Evolutionary conservation across 2,329 filamentous ascomycete genomes (phyloP), one percentile per base, ranked within the genome.

Genomic region (Exophiala aquamarina): DNA sequence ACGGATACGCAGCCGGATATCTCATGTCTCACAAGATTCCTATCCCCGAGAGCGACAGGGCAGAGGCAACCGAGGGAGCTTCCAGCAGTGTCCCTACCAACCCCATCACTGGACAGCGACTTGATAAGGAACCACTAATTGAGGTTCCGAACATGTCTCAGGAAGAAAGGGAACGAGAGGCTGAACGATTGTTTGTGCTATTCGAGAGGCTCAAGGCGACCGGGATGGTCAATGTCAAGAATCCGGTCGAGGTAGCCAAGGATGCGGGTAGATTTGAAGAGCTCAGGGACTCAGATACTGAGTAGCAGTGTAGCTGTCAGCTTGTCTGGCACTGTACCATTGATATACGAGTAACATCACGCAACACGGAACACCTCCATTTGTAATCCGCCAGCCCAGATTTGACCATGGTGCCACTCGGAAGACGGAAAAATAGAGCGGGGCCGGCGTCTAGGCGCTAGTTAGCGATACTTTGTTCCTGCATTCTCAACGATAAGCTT

Each of bases 1-100:
- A 95, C 63, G 93, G 93, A 0, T 95, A 88, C 62, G 93, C 93
- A 0, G 88, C 90, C 0, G 93, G 93, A 0, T 95, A 93, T 63
- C 72, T 98, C 13, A 85, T 91, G 70, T 85, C 87, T 54, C 87
- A 92, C 53, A 88, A 93, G 45, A 82, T 97, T 10, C 77, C 84
- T 0, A 74, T 95, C 17, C 89, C 90, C 0, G 76, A 83, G 49
- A 83, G 77, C 44, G 79, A 83, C 1, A 70, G 82, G 8, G 78
- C 84, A 57, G 74, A 76, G 19, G 3, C 17, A 10, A 40, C 14
- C n/a, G 40, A 41, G 19, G 52, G 34, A 11, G 42, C 44, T 20
- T 54, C 57, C 2, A 28, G n/a, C 7, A 26, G 34, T 4, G 61
- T 66, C 3, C 63, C 75, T 0, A 71, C 94, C 42, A 96, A 96